Evolutionary conservation across 2,329 filamentous ascomycete species (phyloP).

Genomic region (Rutstroemia sydowiana): DNA sequence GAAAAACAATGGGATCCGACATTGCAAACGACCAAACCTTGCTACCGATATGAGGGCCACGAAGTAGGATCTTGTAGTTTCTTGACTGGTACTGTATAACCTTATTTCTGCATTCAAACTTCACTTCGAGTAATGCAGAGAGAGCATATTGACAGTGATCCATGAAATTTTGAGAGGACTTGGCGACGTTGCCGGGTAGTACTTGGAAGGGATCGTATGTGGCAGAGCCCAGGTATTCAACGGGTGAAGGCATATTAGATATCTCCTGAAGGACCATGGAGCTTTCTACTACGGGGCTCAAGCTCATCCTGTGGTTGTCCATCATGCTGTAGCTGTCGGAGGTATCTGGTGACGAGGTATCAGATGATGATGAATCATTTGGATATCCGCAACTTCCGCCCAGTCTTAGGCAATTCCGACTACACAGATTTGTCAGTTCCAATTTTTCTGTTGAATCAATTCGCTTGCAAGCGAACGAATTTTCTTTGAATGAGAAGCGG

Average conservation of each 20-base stretch:
- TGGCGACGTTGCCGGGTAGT: conserved; percentile 3
- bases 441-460: too few species aligned
- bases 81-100: conserved; percentile 1
- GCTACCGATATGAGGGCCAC: background rate
- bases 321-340: background rate
- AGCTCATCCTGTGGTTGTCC: background rate
- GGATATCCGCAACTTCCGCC: conserved; percentile 3
- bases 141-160: background rate
- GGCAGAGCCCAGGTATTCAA: background rate
- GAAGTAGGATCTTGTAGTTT: conserved; percentile 10
- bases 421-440: background rate
- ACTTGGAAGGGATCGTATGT: conserved; percentile 9
- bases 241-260: background rate
- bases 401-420: conserved; percentile 3
- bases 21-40: conserved; percentile 3
- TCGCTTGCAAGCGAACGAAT: too few species aligned
- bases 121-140: background rate
- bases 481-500: background rate
- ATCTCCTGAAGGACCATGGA: background rate
- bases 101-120: background rate
- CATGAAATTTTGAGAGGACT: background rate
- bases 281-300: background rate
- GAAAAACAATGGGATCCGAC: conserved; percentile 6
- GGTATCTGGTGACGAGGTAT: background rate
- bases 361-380: background rate